Evolutionary conservation across 2,329 filamentous ascomycete genomes (phyloP), one percentile per base, ranked within the genome.

Genomic region (Botrytis squamosa): DNA sequence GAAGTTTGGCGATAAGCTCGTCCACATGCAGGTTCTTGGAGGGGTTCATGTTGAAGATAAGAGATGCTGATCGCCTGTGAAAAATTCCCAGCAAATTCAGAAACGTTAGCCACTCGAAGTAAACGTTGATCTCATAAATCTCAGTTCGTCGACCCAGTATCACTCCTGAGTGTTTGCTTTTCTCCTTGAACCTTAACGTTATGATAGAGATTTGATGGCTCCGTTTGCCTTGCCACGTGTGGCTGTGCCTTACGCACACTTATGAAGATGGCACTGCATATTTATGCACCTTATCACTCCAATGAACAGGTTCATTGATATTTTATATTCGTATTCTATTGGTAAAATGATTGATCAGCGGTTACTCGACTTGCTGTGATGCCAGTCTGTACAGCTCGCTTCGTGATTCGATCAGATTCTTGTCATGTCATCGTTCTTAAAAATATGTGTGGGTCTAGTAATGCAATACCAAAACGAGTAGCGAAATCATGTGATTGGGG

Each of bases 1-100:
- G 71, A 33, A 73, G 71, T 74, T 86, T 85, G 75, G 88, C 86
- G 74, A 89, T 84, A 70, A 88, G 88, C 78, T 90, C 88, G 74
- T 85, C 82, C 62, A 85, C 76, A 64, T 81, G 78, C 2, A 81
- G 75, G 22, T 75, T 74, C 49, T 78, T 73, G 3, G 79, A 75
- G 8, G 69, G 69, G 10, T 70, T 75, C 22, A 71, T 75, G 18
- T 59, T 70, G 38, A 60, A 18, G 44, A 42, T 25, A 42, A 52
- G 65, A 55, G 25, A 40, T 29, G 36, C 40, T 57, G 20, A 22
- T 57, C 18, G 36, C 38, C 9, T 18, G 6, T 7, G 36, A 33
- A n/a, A 42, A 22, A 33, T 22, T 20, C 22, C 22, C 6, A 42
- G 66, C 49, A 33, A n/a, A 18, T 18, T 33, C 55, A 22, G 22